phyloP scores from a whole-genome alignment of 2,329 filamentous ascomycete genomes.

The Penicillium sp. region DNA sequence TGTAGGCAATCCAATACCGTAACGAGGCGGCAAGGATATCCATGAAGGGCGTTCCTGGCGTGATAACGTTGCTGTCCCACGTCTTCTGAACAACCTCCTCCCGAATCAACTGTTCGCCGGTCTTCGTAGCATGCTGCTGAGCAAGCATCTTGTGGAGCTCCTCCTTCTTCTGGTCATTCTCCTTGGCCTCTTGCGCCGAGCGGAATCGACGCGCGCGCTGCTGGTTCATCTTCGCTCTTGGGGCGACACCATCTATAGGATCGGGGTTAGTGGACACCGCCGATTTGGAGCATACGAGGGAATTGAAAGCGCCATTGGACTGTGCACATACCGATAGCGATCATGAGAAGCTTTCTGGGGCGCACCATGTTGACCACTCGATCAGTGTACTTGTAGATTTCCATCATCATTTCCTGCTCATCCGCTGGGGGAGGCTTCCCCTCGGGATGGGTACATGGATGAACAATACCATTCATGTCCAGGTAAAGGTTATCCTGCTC shows the following conservation, averaged over 20 bases:
- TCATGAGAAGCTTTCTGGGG: slow-evolving; percentile 92
- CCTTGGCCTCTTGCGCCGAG: slow-evolving; percentile 87
- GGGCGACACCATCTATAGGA: slow-evolving; percentile 80
- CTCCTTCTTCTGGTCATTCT: slow-evolving; percentile 88
- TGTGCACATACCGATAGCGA: slow-evolving; percentile 70
- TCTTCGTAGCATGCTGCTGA: slow-evolving; percentile 67
- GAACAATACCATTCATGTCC: slow-evolving; percentile 99
- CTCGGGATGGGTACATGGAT: slow-evolving; percentile 97
- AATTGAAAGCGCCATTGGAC: neutral
- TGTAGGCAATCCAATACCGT: slow-evolving; percentile 96
- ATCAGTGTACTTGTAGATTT: slow-evolving; percentile 98
- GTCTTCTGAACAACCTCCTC: slow-evolving; percentile 72
- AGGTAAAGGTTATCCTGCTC: slow-evolving; percentile 98
- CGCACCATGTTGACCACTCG: slow-evolving; percentile 98
- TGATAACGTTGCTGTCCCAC: slow-evolving; percentile 87
- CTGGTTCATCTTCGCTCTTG: slow-evolving; percentile 99
- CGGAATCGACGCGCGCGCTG: slow-evolving; percentile 95
- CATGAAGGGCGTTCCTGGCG: slow-evolving; percentile 98
- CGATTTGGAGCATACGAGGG: too few species aligned
- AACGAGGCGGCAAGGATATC: slow-evolving; percentile 85
- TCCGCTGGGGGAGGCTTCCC: slow-evolving; percentile 86
- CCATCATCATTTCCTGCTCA: slow-evolving; percentile 99
- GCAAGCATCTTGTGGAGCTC: slow-evolving; percentile 82
- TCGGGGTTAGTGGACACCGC: neutral
- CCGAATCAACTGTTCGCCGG: slow-evolving; percentile 58